Evolutionary conservation across 768 basidiomycete species (phyloP).

Genomic region (Hirschioporus abietinus): DNA sequence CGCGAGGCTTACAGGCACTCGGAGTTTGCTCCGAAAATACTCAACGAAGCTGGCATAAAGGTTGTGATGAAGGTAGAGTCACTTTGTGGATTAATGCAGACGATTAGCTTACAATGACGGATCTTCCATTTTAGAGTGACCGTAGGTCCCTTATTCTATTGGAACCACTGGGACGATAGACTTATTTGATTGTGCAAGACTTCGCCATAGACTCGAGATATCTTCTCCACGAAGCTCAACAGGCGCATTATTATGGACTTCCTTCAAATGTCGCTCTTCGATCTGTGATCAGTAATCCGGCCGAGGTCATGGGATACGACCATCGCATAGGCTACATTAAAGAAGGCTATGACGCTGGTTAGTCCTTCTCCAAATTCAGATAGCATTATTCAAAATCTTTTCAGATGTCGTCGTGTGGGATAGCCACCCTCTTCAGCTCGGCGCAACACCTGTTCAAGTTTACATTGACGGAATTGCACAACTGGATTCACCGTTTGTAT

Average conservation of each 20-base stretch:
- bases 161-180: not conserved
- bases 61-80: constrained; percentile 45
- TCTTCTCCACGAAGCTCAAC: constrained; percentile 66
- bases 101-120: not conserved
- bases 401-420: constrained; percentile 59
- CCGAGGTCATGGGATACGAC: constrained; percentile 55
- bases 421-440: constrained; percentile 70
- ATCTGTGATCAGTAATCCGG: constrained; percentile 62
- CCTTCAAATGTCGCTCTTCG: constrained; percentile 47
- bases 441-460: constrained; percentile 77
- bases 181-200: constrained; percentile 32
- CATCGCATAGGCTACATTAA: constrained; percentile 68
- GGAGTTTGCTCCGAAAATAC: constrained; percentile 50
- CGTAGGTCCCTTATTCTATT: not conserved
- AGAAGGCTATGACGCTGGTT: constrained; percentile 65
- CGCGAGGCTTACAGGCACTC: constrained; percentile 51
- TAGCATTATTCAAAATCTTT: not conserved
- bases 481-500: constrained; percentile 29
- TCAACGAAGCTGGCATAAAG: constrained; percentile 42
- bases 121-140: not conserved
- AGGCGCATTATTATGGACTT: constrained; percentile 63
- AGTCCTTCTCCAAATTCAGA: not conserved
- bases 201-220: constrained; percentile 57
- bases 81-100: not conserved
- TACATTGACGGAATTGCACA: constrained; percentile 83